A percentile compares a stretch with the other conserved stretches of the same genome.
Conservation (phyloP, 129 eudicot genomes). For the Ambrosia artemisiifolia region DNA sequence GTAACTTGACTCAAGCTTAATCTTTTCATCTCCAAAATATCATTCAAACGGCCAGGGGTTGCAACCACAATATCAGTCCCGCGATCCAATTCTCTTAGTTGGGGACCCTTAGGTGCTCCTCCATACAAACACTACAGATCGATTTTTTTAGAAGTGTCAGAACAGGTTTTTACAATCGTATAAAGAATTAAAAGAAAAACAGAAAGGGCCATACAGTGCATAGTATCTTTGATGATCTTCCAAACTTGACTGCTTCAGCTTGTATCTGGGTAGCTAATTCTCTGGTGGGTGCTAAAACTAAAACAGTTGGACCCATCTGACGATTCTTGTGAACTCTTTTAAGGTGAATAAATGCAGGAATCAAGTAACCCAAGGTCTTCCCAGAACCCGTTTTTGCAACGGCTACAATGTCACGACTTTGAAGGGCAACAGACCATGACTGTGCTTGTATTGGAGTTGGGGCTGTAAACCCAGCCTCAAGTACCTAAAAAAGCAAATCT, state of each 20-base stretch:
- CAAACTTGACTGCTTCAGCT: constrained; percentile 92
- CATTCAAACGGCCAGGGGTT: constrained; percentile 97
- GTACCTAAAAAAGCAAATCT: constrained; percentile 63
- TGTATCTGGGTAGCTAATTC: constrained; percentile 97
- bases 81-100: constrained; percentile 65
- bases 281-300: constrained; percentile 93
- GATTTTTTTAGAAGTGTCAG: neutral
- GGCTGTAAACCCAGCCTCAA: constrained; percentile 78
- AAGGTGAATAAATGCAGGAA: constrained; percentile 90
- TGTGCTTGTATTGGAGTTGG: constrained; percentile 99
- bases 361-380: constrained; percentile 87
- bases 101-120: constrained; percentile 99
- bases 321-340: constrained; percentile 66
- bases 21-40: constrained; percentile 81
- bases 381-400: constrained; percentile 98
- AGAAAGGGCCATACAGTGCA: constrained; percentile 62
- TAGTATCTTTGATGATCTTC: constrained; percentile 68
- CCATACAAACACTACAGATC: constrained; percentile 81
- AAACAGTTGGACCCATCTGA: constrained; percentile 81
- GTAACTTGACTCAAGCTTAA: constrained; percentile 80
- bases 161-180: neutral
- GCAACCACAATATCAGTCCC: constrained; percentile 94
- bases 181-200: neutral
- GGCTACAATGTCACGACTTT: constrained; percentile 89
- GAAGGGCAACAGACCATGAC: constrained; percentile 97